phyloP scores from a whole-genome alignment of 495 filamentous ascomycete species.

The Lineolata rhizophorae region DNA sequence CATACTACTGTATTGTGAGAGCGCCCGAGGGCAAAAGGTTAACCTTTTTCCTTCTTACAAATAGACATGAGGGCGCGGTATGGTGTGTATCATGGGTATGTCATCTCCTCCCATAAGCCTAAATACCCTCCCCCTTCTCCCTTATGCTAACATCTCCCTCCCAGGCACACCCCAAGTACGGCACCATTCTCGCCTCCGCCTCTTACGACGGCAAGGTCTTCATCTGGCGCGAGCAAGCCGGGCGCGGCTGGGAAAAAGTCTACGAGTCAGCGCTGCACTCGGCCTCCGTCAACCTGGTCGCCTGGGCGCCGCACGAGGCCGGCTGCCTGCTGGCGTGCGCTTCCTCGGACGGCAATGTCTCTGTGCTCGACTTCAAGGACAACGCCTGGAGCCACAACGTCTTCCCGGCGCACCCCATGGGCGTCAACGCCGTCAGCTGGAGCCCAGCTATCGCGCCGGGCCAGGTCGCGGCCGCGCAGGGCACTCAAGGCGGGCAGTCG shows the following conservation, averaged over 20 bases:
- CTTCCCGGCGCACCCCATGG: slow-evolving; percentile 78
- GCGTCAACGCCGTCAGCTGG: slow-evolving; percentile 91
- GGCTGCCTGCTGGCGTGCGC: slow-evolving; percentile 91
- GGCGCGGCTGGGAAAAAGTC: slow-evolving; percentile 28
- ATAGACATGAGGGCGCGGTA: slow-evolving; percentile 88
- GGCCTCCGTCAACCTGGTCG: slow-evolving; percentile 85
- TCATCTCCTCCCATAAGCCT: slow-evolving; percentile 3
- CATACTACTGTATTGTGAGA: too few species aligned
- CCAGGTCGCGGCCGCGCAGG: slow-evolving; percentile 49
- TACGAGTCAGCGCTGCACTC: slow-evolving; percentile 82
- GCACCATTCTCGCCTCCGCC: slow-evolving; percentile 86
- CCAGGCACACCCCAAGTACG: slow-evolving; percentile 88
- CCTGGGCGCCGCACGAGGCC: slow-evolving; percentile 90
- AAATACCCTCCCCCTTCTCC: background rate
- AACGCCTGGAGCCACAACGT: slow-evolving; percentile 67
- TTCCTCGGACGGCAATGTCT: slow-evolving; percentile 77
- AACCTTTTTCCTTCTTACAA: slow-evolving; percentile 4
- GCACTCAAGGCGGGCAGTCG: slow-evolving; percentile 28
- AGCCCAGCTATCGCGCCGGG: slow-evolving; percentile 66
- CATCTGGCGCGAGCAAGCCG: slow-evolving; percentile 82
- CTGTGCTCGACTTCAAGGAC: slow-evolving; percentile 88
- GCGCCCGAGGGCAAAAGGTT: background rate
- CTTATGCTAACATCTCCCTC: background rate
- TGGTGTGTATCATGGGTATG: slow-evolving; percentile 87
- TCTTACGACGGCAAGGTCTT: slow-evolving; percentile 94